Evolutionary conservation across 495 filamentous ascomycete genomes (phyloP).

Genomic region (Ramalina intermedia): DNA sequence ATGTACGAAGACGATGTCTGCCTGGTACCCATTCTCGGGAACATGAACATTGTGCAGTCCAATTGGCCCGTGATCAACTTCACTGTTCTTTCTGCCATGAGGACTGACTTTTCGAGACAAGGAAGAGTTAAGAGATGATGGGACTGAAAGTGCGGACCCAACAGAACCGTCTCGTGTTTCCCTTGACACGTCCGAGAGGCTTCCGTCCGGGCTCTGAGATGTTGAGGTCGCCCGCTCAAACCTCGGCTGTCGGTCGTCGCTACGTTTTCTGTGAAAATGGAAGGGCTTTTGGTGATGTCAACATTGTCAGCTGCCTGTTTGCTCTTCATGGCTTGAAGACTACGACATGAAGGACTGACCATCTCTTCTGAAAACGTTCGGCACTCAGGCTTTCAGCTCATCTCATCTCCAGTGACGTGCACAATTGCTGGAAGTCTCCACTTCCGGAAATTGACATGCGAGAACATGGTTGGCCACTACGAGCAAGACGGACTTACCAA

Average conservation of each 20-base stretch:
- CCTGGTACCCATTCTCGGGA: slow-evolving; percentile 8
- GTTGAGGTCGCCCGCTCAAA: slow-evolving; percentile 3
- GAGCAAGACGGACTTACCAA: no score
- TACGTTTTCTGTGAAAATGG: slow-evolving; percentile 6
- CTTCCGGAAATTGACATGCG: no score
- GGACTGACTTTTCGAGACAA: no score
- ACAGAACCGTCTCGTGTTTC: neutral
- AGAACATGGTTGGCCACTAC: no score
- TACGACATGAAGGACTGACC: no score
- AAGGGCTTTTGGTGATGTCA: neutral
- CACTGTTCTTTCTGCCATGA: slow-evolving; percentile 3
- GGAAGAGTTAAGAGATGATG: no score
- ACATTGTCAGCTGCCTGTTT: no score
- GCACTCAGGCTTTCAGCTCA: no score
- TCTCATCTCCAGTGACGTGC: no score
- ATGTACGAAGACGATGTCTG: slow-evolving; percentile 27
- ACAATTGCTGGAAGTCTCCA: no score
- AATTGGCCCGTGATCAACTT: slow-evolving; percentile 14
- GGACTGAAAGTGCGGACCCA: neutral
- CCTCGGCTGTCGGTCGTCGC: slow-evolving; percentile 8
- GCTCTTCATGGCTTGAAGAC: no score
- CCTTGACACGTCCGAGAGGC: neutral
- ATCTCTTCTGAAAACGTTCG: no score
- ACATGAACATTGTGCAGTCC: slow-evolving; percentile 21
- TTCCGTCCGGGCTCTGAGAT: slow-evolving; percentile 5